Evolutionary conservation across 2,329 filamentous ascomycete genomes (phyloP).

Genomic region (Dichotomopilus funicola): DNA sequence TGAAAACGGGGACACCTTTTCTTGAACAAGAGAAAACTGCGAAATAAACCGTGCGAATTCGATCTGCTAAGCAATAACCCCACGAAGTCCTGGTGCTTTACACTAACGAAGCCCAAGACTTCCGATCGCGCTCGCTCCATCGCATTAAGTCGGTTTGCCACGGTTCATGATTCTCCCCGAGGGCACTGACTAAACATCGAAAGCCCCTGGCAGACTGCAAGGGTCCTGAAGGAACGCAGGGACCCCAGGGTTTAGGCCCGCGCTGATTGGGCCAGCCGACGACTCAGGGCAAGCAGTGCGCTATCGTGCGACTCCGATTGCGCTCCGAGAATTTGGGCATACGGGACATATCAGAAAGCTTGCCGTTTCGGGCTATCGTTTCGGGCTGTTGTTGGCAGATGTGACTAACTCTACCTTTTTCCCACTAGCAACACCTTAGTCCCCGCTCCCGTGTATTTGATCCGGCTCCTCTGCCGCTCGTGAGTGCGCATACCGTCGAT

Average conservation of each 20-base stretch:
- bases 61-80: too few species aligned
- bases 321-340: conserved; percentile 15
- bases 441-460: too few species aligned
- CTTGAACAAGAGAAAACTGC: too few species aligned
- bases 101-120: too few species aligned
- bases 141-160: conserved; percentile 1
- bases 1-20: too few species aligned
- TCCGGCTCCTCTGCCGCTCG: too few species aligned
- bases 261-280: conserved; percentile 13
- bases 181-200: neutral
- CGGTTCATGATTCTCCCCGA: neutral
- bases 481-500: too few species aligned
- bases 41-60: too few species aligned
- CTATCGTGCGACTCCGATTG: conserved; percentile 14
- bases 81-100: too few species aligned
- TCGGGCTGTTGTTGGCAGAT: neutral
- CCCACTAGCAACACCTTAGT: too few species aligned
- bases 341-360: neutral
- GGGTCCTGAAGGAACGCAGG: neutral
- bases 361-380: neutral
- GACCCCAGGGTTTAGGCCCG: neutral
- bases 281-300: neutral
- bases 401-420: too few species aligned
- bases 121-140: neutral
- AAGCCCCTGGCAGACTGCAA: neutral